Percentiles rank a stretch among this genome's conserved stretches.
Conservation (phyloP, 495 filamentous ascomycete species). For the Pyronema omphalodes region DNA sequence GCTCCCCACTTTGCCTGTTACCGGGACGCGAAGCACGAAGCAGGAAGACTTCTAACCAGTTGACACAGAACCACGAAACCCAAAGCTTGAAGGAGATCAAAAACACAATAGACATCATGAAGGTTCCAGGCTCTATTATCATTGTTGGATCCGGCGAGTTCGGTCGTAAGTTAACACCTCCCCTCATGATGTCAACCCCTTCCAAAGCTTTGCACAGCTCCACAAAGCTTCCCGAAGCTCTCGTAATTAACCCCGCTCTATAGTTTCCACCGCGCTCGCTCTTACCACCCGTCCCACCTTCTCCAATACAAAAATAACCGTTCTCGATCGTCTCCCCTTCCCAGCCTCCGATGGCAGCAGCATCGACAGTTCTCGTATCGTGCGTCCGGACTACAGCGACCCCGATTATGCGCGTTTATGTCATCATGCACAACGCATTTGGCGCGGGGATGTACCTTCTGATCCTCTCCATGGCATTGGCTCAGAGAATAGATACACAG, state of each 20-base stretch:
- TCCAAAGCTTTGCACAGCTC: too few species aligned
- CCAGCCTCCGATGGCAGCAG: constrained; percentile 52
- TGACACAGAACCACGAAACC: too few species aligned
- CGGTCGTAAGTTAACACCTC: constrained; percentile 33
- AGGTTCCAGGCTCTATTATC: constrained; percentile 37
- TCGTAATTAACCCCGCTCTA: not conserved
- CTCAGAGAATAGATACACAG: constrained; percentile 48
- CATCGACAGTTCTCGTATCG: constrained; percentile 58
- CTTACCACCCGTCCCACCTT: constrained; percentile 39
- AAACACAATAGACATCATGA: not conserved
- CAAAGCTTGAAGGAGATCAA: too few species aligned
- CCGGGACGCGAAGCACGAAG: too few species aligned
- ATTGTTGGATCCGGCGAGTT: constrained; percentile 67
- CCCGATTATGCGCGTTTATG: constrained; percentile 53
- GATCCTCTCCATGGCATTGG: constrained; percentile 30
- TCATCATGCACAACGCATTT: constrained; percentile 44
- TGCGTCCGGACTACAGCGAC: constrained; percentile 68
- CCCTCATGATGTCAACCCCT: not conserved
- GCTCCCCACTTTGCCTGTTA: too few species aligned
- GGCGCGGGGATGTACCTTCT: constrained; percentile 35
- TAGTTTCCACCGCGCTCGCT: constrained; percentile 43
- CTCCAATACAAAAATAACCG: constrained; percentile 37
- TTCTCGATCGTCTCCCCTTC: constrained; percentile 52
- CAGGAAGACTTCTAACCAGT: too few species aligned
- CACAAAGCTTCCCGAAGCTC: too few species aligned